Evolutionary conservation across 345 rosid species (phyloP).

Genomic region (Limnanthes douglasii): DNA sequence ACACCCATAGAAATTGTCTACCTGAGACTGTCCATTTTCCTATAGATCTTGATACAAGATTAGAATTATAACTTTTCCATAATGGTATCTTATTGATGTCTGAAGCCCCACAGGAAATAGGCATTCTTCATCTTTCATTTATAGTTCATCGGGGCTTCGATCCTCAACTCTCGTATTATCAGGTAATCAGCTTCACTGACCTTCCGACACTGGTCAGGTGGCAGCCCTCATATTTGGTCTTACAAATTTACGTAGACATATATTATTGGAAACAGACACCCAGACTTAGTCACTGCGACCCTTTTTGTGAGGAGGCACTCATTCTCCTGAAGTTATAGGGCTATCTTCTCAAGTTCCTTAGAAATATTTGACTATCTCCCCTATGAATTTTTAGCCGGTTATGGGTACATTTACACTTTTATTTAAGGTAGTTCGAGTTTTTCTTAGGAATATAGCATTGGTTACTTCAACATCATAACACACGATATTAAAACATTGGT

Average conservation of each 20-base stretch:
- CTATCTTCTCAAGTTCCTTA: constrained; percentile 5
- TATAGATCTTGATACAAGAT: too few relatives aligned
- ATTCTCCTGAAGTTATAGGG: not conserved
- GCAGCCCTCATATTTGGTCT: too few relatives aligned
- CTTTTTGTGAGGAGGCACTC: not conserved
- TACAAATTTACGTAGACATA: too few relatives aligned
- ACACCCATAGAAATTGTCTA: too few relatives aligned
- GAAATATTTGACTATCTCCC: constrained; percentile 8
- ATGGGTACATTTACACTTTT: constrained; percentile 5
- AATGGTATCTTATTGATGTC: not conserved
- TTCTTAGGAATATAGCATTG: not conserved
- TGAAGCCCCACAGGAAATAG: not conserved
- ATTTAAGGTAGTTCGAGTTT: too few relatives aligned
- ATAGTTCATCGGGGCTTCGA: too few relatives aligned
- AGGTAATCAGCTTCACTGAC: too few relatives aligned
- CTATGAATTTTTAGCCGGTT: constrained; percentile 9
- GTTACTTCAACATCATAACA: not conserved
- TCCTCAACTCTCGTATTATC: too few relatives aligned
- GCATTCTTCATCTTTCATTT: too few relatives aligned
- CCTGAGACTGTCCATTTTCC: too few relatives aligned
- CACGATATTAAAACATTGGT: not conserved
- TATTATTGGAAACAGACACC: not conserved
- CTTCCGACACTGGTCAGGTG: too few relatives aligned
- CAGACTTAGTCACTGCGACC: not conserved
- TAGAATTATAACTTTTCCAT: not conserved